Evolutionary conservation across 805 yeast species (phyloP).

Genomic region (Ogataea zsoltii): DNA sequence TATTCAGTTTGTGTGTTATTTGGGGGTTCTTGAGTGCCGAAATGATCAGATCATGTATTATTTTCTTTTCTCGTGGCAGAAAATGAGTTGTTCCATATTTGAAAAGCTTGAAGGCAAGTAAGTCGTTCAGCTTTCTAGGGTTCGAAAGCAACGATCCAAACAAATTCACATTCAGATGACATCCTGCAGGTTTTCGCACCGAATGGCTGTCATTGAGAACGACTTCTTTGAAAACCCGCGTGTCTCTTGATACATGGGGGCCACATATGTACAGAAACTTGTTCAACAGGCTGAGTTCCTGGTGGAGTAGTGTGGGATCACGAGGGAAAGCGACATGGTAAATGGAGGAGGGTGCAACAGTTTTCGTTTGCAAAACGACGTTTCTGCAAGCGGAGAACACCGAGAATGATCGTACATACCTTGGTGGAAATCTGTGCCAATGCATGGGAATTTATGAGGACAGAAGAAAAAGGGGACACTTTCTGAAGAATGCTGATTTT

Average conservation of each 20-base stretch:
- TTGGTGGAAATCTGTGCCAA: background rate
- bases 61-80: background rate
- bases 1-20: background rate
- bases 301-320: background rate
- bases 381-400: background rate
- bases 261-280: background rate
- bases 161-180: background rate
- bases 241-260: background rate
- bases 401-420: background rate
- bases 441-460: background rate
- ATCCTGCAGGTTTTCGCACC: background rate
- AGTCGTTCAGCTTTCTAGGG: background rate
- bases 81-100: constrained; percentile 1
- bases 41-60: background rate
- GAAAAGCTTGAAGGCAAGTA: background rate
- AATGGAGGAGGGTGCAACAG: background rate
- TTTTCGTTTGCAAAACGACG: background rate
- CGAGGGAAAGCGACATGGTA: background rate
- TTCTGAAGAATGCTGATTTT: background rate
- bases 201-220: background rate
- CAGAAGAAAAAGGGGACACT: background rate
- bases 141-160: background rate
- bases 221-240: background rate
- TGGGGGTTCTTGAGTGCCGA: background rate
- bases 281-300: background rate